Evolutionary conservation across 1,284 basidiomycete genomes (phyloP).

Genomic region (Boletus sp.): DNA sequence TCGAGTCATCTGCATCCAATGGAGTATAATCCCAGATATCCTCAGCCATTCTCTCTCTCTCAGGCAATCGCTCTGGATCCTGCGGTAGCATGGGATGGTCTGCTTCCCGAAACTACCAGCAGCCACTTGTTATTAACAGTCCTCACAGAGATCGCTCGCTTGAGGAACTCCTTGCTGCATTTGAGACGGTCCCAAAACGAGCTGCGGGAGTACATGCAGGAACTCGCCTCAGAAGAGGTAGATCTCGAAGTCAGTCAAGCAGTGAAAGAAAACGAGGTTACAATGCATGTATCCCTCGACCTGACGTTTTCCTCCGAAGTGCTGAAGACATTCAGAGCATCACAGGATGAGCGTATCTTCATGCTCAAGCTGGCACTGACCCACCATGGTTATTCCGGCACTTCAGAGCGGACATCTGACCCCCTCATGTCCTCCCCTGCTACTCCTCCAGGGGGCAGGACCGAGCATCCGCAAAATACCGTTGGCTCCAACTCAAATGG

Average conservation of each 20-base stretch:
- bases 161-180: conserved; percentile 68
- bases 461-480: conserved; percentile 6
- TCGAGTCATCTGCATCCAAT: conserved; percentile 25
- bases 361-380: conserved; percentile 61
- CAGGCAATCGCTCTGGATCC: conserved; percentile 68
- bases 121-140: conserved; percentile 1
- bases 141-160: conserved; percentile 63
- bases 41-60: conserved; percentile 71
- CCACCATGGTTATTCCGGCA: conserved; percentile 54
- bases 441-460: background rate
- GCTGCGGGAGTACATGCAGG: conserved; percentile 45
- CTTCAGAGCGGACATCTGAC: conserved; percentile 18
- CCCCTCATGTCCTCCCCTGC: background rate
- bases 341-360: conserved; percentile 66
- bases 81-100: conserved; percentile 67
- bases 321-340: conserved; percentile 45
- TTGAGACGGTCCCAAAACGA: conserved; percentile 61
- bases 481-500: conserved; percentile 12
- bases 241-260: conserved; percentile 48
- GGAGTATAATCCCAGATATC: conserved; percentile 63
- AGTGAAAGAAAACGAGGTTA: conserved; percentile 48
- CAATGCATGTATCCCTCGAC: conserved; percentile 37
- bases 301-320: background rate
- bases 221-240: conserved; percentile 27
- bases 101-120: background rate